These are phyloP conservation scores for Ceratocystis eucalypticola DNA, from an alignment of 2,329 filamentous ascomycete genomes.

Conservation along the genomic window DNA sequence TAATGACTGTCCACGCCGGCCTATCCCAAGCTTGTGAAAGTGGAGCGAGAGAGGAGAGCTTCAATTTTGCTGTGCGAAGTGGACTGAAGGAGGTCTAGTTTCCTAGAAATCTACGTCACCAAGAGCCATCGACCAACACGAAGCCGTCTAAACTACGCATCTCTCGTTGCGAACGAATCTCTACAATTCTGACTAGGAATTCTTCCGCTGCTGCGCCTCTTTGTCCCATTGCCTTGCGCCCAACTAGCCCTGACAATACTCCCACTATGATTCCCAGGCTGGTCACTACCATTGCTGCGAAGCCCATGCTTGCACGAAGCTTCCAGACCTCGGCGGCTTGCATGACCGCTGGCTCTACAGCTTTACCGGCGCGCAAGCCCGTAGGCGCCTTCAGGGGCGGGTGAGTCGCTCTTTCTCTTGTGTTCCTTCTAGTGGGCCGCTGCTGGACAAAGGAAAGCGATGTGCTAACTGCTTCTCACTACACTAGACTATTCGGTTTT, in stretches of 20 bases:
- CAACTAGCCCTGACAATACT: not conserved
- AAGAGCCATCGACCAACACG: not conserved
- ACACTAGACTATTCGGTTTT: slow-evolving; percentile 70
- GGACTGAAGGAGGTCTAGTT: not conserved
- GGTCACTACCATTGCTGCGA: slow-evolving; percentile 23
- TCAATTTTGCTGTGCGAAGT: not conserved
- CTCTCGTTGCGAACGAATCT: not conserved
- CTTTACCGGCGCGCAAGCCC: slow-evolving; percentile 44
- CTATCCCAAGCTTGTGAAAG: not conserved
- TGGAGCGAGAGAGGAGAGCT: slow-evolving; percentile 10
- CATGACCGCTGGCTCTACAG: slow-evolving; percentile 30
- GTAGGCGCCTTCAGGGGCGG: slow-evolving; percentile 49
- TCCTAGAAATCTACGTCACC: not conserved
- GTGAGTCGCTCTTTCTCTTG: slow-evolving; percentile 31
- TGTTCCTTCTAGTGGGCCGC: not conserved
- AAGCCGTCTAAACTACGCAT: not conserved
- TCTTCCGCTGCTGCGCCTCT: not conserved
- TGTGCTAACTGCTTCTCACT: not conserved
- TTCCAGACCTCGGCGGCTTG: slow-evolving; percentile 41
- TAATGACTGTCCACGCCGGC: not conserved
- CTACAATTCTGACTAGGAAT: not conserved
- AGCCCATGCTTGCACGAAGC: slow-evolving; percentile 25
- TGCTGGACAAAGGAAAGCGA: not conserved
- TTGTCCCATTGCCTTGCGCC: not conserved
- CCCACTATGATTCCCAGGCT: slow-evolving; percentile 18